Evolutionary conservation across 176 grass and related monocot species (phyloP).

Genomic region (Oryza meridionalis): DNA sequence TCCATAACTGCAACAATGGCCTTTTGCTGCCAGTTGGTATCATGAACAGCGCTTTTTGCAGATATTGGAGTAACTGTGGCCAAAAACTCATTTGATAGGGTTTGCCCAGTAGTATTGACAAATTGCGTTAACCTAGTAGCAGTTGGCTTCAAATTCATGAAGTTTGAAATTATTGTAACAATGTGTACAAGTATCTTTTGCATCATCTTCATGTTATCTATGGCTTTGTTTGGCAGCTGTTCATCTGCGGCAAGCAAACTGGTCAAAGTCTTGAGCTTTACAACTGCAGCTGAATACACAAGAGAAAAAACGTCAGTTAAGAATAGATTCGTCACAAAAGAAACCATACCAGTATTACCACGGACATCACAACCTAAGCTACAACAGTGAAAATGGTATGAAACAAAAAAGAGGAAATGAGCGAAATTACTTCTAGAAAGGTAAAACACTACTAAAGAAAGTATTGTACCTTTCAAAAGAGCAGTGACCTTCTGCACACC

Average conservation of each 20-base stretch:
- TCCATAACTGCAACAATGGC: slow-evolving; percentile 96
- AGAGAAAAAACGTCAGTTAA: slow-evolving; percentile 41
- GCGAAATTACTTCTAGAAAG: background rate
- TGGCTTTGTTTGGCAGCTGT: slow-evolving; percentile 60
- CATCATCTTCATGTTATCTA: slow-evolving; percentile 79
- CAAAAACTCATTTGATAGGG: slow-evolving; percentile 46
- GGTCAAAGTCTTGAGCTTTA: slow-evolving; percentile 87
- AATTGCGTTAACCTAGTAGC: slow-evolving; percentile 46
- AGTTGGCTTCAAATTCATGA: slow-evolving; percentile 75
- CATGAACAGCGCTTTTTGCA: slow-evolving; percentile 47
- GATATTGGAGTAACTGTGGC: slow-evolving; percentile 37
- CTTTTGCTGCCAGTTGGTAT: slow-evolving; percentile 83
- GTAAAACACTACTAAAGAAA: background rate
- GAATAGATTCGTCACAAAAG: background rate
- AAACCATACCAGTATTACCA: background rate
- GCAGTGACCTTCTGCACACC: slow-evolving; percentile 91
- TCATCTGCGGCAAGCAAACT: slow-evolving; percentile 86
- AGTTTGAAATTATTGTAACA: slow-evolving; percentile 86
- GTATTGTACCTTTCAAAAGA: slow-evolving; percentile 83
- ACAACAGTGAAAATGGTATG: background rate
- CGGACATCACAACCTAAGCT: background rate
- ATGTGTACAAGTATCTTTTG: slow-evolving; percentile 88
- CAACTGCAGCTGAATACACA: slow-evolving; percentile 78
- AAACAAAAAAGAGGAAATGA: background rate
- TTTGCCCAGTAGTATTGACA: slow-evolving; percentile 41